These are phyloP conservation scores for Tieghemiomyces parasiticus DNA, from an alignment of 192 early-diverging fungal genomes.

Conservation along the genomic window DNA sequence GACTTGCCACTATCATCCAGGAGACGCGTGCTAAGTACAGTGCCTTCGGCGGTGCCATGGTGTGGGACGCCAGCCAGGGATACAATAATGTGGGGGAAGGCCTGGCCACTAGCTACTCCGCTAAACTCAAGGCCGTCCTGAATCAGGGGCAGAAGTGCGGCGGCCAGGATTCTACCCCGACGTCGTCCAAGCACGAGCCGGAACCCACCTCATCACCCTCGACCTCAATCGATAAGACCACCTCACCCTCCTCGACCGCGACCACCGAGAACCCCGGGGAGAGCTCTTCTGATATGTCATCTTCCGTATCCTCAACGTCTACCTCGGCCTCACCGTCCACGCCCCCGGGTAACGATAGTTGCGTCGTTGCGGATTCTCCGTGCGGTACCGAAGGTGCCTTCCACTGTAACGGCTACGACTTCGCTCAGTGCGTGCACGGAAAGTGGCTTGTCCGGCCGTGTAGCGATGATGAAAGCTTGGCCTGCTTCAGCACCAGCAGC, in stretches of 20 bases:
- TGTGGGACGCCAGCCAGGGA: conserved; percentile 59
- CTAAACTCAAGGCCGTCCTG: neutral
- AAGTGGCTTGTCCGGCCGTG: conserved; percentile 30
- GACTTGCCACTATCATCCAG: conserved; percentile 33
- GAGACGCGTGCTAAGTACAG: conserved; percentile 28
- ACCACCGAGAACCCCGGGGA: conserved; percentile 1
- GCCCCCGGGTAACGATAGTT: conserved; percentile 23
- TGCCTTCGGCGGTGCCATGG: conserved; percentile 54
- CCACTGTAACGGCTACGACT: conserved; percentile 30
- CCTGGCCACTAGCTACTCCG: neutral
- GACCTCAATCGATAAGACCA: conserved; percentile 15
- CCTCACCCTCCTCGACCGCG: conserved; percentile 16
- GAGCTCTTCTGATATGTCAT: too few species aligned
- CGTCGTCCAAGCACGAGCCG: conserved; percentile 15
- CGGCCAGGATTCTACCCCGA: neutral
- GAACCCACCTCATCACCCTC: conserved; percentile 19
- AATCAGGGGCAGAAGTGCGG: neutral
- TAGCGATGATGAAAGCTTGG: conserved; percentile 1
- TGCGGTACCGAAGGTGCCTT: conserved; percentile 21
- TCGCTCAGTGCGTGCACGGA: conserved; percentile 28
- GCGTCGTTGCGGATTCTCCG: conserved; percentile 22
- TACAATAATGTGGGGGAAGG: conserved; percentile 29
- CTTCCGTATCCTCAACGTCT: neutral
- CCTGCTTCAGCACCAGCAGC: neutral
- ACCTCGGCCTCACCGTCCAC: conserved; percentile 17